A percentile compares a stretch with the other conserved stretches of the same genome.
phyloP scores from a whole-genome alignment of 129 eudicot species.

The Calendula officinalis region DNA sequence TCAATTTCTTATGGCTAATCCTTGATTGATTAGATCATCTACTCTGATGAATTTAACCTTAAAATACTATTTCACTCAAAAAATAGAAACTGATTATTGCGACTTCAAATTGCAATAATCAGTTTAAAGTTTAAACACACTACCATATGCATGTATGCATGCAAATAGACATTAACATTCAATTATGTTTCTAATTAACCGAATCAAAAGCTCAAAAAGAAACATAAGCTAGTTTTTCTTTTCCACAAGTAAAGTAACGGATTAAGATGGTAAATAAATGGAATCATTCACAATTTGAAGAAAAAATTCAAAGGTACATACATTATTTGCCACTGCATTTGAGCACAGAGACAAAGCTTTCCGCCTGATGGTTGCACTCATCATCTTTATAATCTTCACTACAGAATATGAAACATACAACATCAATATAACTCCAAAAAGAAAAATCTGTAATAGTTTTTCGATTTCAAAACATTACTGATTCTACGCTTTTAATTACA shows the following conservation, averaged over 20 bases:
- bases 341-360: conserved; percentile 37
- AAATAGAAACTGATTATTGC: not conserved
- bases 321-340: conserved; percentile 29
- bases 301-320: conserved; percentile 21
- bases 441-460: not conserved
- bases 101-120: not conserved
- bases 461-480: conserved; percentile 11
- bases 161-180: not conserved
- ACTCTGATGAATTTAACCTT: not conserved
- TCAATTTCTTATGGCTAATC: not conserved
- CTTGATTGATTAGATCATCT: not conserved
- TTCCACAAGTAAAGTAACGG: not conserved
- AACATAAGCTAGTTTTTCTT: not conserved
- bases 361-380: conserved; percentile 35
- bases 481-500: not conserved
- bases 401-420: conserved; percentile 1
- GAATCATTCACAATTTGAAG: not conserved
- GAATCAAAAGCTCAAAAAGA: not conserved
- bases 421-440: conserved; percentile 5
- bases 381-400: conserved; percentile 34
- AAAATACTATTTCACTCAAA: not conserved
- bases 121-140: no score
- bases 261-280: no score
- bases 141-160: not conserved
- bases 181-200: not conserved